These are phyloP conservation scores for Fraxinus platypoda DNA, from an alignment of 305 asterid genomes.

Conservation along the genomic window DNA sequence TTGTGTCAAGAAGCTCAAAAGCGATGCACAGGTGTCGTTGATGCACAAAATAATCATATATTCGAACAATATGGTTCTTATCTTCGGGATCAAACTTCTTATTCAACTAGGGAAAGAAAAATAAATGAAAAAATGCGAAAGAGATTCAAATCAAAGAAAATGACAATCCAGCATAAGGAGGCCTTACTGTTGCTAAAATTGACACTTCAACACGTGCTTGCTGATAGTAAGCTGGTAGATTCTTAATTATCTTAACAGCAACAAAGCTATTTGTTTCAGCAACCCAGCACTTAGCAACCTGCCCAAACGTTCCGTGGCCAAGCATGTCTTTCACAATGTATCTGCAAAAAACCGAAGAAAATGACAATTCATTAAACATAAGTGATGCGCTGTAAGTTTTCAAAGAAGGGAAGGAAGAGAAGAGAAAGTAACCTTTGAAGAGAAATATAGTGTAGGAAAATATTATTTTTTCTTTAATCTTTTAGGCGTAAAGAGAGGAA, in stretches of 20 bases:
- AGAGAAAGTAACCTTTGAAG: constrained; percentile 4
- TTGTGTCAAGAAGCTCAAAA: constrained; percentile 90
- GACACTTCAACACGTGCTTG: constrained; percentile 99
- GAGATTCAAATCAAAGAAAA: constrained; percentile 28
- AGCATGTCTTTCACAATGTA: constrained; percentile 90
- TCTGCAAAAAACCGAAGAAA: constrained; percentile 47
- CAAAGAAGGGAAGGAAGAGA: constrained; percentile 18
- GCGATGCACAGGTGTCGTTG: constrained; percentile 92
- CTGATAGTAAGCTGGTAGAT: constrained; percentile 97
- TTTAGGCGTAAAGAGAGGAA: not conserved
- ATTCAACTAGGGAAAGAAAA: constrained; percentile 57
- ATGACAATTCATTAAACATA: constrained; percentile 20
- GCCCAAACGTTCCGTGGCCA: constrained; percentile 99
- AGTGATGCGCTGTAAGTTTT: constrained; percentile 15
- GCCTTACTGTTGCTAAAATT: constrained; percentile 72
- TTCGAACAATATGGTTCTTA: constrained; percentile 97
- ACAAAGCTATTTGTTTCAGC: constrained; percentile 68
- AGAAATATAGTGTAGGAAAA: not conserved
- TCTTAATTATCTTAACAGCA: constrained; percentile 96
- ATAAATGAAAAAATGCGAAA: constrained; percentile 22
- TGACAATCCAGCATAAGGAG: constrained; percentile 29
- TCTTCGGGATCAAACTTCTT: constrained; percentile 98
- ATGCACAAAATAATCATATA: constrained; percentile 83
- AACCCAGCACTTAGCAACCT: constrained; percentile 99
- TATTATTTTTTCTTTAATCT: not conserved